Evolutionary conservation across 768 basidiomycete genomes (phyloP).

Genomic region (Pisolithus albus): DNA sequence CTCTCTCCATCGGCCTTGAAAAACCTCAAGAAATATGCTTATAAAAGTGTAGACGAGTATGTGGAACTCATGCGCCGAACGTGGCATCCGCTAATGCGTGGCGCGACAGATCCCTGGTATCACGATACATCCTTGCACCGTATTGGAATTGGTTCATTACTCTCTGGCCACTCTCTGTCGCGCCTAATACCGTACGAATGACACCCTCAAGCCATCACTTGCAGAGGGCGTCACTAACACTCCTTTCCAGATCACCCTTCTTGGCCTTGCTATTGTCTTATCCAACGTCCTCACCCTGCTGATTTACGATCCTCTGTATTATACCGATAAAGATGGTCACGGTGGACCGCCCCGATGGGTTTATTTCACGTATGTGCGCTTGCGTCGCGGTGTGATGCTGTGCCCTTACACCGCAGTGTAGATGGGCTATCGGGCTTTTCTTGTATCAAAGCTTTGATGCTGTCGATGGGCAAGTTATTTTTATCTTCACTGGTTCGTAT

Average conservation of each 20-base stretch:
- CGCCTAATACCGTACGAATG: constrained; percentile 77
- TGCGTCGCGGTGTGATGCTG: neutral
- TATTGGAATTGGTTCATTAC: constrained; percentile 93
- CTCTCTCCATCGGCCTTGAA: constrained; percentile 60
- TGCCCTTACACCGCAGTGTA: constrained; percentile 23
- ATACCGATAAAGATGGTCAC: constrained; percentile 58
- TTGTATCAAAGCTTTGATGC: constrained; percentile 87
- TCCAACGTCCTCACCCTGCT: constrained; percentile 80
- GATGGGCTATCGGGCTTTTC: constrained; percentile 86
- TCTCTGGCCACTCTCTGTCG: constrained; percentile 76
- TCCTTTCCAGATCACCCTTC: constrained; percentile 72
- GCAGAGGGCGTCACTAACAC: neutral
- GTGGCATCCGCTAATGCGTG: constrained; percentile 2
- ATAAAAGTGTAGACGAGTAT: constrained; percentile 78
- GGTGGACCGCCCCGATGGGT: constrained; percentile 74
- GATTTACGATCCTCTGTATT: constrained; percentile 75
- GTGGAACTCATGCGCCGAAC: constrained; percentile 14
- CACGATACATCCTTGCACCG: constrained; percentile 69
- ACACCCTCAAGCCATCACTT: neutral
- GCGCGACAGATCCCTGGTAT: constrained; percentile 58
- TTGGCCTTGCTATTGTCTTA: constrained; percentile 74
- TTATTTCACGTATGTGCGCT: constrained; percentile 72
- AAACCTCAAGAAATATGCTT: constrained; percentile 71
- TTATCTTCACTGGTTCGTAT: constrained; percentile 10
- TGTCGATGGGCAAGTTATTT: constrained; percentile 66